Evolutionary conservation across 2,329 filamentous ascomycete genomes (phyloP).

Genomic region (Incumbomyces delicatus): DNA sequence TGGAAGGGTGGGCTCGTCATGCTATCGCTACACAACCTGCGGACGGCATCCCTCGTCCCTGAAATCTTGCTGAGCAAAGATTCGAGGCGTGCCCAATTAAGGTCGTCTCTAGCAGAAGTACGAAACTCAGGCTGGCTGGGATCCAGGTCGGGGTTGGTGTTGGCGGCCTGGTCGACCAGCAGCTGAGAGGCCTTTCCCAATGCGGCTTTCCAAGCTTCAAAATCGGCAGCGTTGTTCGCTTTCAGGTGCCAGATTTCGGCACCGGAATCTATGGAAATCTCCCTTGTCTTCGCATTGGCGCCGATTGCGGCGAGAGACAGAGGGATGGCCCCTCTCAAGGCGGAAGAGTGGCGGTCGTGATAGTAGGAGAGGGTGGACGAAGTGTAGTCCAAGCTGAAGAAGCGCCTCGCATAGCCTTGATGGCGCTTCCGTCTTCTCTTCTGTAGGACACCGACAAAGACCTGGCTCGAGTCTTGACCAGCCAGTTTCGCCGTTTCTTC

Average conservation of each 20-base stretch:
- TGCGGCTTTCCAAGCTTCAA: constrained; percentile 75
- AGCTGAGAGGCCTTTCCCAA: constrained; percentile 68
- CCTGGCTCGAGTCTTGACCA: constrained; percentile 35
- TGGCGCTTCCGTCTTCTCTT: constrained; percentile 90
- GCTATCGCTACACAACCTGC: constrained; percentile 78
- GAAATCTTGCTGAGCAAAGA: constrained; percentile 75
- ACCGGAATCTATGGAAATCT: constrained; percentile 94
- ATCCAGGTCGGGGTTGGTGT: constrained; percentile 29
- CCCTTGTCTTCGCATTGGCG: constrained; percentile 74
- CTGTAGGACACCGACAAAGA: constrained; percentile 74
- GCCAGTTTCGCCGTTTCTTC: constrained; percentile 10
- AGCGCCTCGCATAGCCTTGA: constrained; percentile 84
- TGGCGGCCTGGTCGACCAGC: constrained; percentile 18
- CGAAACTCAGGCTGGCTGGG: not conserved
- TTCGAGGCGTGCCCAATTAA: constrained; percentile 82
- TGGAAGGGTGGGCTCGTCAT: constrained; percentile 26
- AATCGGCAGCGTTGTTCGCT: constrained; percentile 73
- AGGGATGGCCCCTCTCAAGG: constrained; percentile 82
- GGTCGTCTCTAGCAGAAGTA: constrained; percentile 46
- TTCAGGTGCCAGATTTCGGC: constrained; percentile 94
- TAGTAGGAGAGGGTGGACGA: constrained; percentile 95
- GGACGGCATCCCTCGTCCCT: constrained; percentile 78
- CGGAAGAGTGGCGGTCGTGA: constrained; percentile 85
- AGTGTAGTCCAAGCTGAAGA: constrained; percentile 92
- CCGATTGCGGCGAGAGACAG: constrained; percentile 84